Evolutionary conservation across 1,284 basidiomycete genomes (phyloP), one percentile per base, ranked within the genome.

Genomic region (Schizophyllum commune): DNA sequence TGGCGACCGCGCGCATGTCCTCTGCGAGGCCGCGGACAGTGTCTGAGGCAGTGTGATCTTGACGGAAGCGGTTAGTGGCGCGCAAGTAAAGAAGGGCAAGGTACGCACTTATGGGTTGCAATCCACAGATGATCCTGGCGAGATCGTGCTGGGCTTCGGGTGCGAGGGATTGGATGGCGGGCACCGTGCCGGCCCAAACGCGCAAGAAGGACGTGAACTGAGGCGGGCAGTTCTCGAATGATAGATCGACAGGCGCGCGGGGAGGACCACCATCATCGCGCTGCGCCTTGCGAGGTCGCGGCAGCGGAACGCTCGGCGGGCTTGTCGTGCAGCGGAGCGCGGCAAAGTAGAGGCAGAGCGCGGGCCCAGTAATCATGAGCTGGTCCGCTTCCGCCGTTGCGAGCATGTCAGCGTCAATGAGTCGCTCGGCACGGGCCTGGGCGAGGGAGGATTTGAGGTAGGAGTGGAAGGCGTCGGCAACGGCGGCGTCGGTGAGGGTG

Each of bases 71-170:
- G 27, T 27, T 27, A 27, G 27, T 27, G 3, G 20, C 2, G 17
- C 51, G 51, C 51, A 17, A 17, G 51, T 2, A 17, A 27, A 27
- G 27, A 27, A 27, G 27, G 27, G 27, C 27, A 27, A 27, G 39
- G 77, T 4, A 72, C 61, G 2, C 71, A 62, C 51, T 52, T 60
- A 86, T 58, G 0, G 85, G 79, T 15, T 74, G 69, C 34, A 91
- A 81, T 19, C 79, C 77, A 67, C 91, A 93, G 39, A 92, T 89
- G 59, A 88, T 74, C 5, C 91, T 83, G 0, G 90, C 89, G 39
- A 93, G 85, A 69, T 93, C 91, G 66, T 92, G 89, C 61, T 91
- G 85, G 57, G 83, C 72, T 64, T 89, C 84, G 4, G 83, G 83
- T 0, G 73, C 58, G 11, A 93, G 79, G 1, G 64, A 64, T 64